Base-by-base conservation (phyloP, 495 filamentous ascomycete species). In the Hypoxylon lienhwacheense region DNA sequence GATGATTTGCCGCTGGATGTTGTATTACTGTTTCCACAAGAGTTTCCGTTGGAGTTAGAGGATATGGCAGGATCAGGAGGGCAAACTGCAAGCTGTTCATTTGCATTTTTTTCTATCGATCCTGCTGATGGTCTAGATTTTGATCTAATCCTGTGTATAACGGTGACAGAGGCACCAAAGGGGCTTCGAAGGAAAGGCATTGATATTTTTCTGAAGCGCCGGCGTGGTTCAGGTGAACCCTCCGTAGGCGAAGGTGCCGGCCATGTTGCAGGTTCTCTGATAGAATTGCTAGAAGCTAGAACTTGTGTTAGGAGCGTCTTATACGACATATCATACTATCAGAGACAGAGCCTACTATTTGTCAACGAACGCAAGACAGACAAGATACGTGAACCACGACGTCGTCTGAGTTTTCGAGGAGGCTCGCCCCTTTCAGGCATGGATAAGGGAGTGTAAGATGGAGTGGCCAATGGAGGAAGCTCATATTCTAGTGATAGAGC, bases 361-460 rank as follows among this genome's bases (percentile, higher is more conserved):
- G 71, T 75, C 31, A 79, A 60, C 12, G 76, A 74, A 22, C 70
- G 73, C 29, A 81, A 49, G 16, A 69, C 73, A 2, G 73, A 71
- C 41, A 73, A 41, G 12, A 81, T 56, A 43, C 66, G 73, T 5
- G 70, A 73, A 10, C 74, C 70, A 21, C 72, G 70, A 15, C 72
- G 72, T 20, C 68, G 67, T 46, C 65, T 66, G 16, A 71, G 29
- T 48, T 72, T 77, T 10, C 70, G 64, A 7, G 66, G 50, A n/a
- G 60, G 39, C 21, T 66, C 65, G 11, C 54, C 55, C 19, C 59
- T 54, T 28, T 67, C 67, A 5, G 55, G 47, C 37, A 54, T 61
- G 12, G 56, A 64, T 33, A 58, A 44, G 6, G 63, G 54, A 21
- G 63, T 64, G 29, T 59, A 42, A 15, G 65, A 61, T 11, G 58